Percentiles rank a stretch among this genome's conserved stretches.
phyloP scores from a whole-genome alignment of 352 stramenopile genomes.

The Phytophthora hibernalis region DNA sequence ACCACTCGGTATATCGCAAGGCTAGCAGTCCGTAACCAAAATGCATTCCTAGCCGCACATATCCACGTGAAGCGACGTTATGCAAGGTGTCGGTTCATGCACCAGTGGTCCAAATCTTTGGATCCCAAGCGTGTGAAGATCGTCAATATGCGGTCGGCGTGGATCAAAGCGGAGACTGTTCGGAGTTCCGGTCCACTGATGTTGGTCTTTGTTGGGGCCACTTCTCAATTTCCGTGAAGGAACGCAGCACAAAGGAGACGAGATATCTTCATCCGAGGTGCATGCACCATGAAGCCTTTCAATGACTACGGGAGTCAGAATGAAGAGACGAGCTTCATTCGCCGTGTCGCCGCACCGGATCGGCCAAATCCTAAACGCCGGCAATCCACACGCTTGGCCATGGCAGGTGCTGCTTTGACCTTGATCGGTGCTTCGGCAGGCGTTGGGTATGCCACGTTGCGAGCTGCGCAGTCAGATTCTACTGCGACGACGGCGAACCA shows the following conservation, averaged over 20 bases:
- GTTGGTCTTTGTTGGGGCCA: constrained; percentile 12
- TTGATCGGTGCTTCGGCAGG: constrained; percentile 49
- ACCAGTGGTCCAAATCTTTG: constrained; percentile 20
- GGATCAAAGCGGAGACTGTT: constrained; percentile 21
- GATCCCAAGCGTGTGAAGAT: constrained; percentile 16
- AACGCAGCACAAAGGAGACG: constrained; percentile 17
- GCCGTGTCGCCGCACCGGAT: constrained; percentile 56
- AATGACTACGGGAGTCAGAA: constrained; percentile 64
- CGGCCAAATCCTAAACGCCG: constrained; percentile 41
- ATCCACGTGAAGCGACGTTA: background rate
- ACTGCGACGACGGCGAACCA: constrained; percentile 19
- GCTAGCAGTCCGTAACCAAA: constrained; percentile 1
- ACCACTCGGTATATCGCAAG: constrained; percentile 35
- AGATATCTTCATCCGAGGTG: constrained; percentile 4
- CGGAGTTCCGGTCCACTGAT: constrained; percentile 1
- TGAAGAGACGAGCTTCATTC: constrained; percentile 67
- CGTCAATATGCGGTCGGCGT: constrained; percentile 17
- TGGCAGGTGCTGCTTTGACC: constrained; percentile 46
- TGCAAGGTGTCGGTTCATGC: constrained; percentile 25
- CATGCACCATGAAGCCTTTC: constrained; percentile 57
- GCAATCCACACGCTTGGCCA: constrained; percentile 53
- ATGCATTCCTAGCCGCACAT: background rate
- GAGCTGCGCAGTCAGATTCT: background rate
- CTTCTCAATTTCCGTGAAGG: constrained; percentile 47
- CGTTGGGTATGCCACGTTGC: constrained; percentile 52